These are phyloP conservation scores for Aspergillus nidulans DNA, from an alignment of 495 filamentous ascomycete species.

Conservation along the genomic window DNA sequence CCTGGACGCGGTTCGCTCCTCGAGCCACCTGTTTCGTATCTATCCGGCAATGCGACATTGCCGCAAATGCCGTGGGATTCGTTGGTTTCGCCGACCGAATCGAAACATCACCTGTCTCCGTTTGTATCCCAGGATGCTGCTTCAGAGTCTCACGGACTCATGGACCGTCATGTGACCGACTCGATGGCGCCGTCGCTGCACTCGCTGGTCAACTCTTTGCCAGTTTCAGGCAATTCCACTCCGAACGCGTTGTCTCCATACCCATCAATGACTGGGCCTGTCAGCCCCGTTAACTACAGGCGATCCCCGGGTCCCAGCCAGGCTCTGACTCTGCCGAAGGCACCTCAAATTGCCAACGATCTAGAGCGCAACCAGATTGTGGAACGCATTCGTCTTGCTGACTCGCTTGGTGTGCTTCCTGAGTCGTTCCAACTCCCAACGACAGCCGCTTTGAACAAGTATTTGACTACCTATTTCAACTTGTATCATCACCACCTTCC, in stretches of 20 bases:
- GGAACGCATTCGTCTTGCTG: conserved; percentile 76
- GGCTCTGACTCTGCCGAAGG: conserved; percentile 59
- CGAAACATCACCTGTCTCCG: conserved; percentile 58
- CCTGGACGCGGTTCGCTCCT: conserved; percentile 62
- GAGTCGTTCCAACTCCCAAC: conserved; percentile 85
- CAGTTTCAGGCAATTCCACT: conserved; percentile 66
- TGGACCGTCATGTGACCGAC: conserved; percentile 59
- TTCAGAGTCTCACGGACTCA: conserved; percentile 55
- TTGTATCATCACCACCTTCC: conserved; percentile 96
- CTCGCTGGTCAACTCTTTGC: conserved; percentile 64
- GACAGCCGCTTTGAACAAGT: conserved; percentile 74
- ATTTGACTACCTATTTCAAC: conserved; percentile 92
- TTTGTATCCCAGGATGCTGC: conserved; percentile 66
- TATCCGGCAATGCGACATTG: conserved; percentile 70
- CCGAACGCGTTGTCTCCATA: conserved; percentile 79
- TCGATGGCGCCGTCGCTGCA: conserved; percentile 58
- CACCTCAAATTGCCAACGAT: conserved; percentile 63
- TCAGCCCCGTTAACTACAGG: conserved; percentile 67
- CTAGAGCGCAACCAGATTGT: conserved; percentile 77
- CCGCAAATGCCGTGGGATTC: conserved; percentile 89
- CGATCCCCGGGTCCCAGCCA: conserved; percentile 62
- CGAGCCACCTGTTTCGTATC: conserved; percentile 67
- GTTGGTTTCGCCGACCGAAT: conserved; percentile 64
- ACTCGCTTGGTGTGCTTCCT: conserved; percentile 76
- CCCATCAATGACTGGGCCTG: conserved; percentile 66